These are phyloP conservation scores for Podospora anserina DNA, from an alignment of 495 filamentous ascomycete genomes.

Conservation along the genomic window DNA sequence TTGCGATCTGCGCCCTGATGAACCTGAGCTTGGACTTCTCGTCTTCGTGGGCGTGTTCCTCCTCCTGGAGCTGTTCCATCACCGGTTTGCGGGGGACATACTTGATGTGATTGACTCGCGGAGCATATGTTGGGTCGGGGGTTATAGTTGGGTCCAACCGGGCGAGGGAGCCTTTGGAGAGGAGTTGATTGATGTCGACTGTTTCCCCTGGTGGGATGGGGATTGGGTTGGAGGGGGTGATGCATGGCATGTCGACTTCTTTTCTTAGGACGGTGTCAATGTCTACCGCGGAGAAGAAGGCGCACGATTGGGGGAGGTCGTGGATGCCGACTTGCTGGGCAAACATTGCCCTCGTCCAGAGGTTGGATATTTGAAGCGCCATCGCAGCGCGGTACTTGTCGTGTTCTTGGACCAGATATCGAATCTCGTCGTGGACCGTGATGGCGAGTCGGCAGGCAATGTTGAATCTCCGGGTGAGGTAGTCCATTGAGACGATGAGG, in stretches of 20 bases:
- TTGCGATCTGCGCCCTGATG: slow-evolving; percentile 79
- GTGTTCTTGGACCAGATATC: slow-evolving; percentile 81
- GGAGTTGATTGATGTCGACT: slow-evolving; percentile 70
- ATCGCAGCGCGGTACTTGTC: slow-evolving; percentile 86
- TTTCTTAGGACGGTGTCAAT: slow-evolving; percentile 92
- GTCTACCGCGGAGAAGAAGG: slow-evolving; percentile 93
- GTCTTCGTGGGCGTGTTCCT: slow-evolving; percentile 24
- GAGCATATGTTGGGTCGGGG: slow-evolving; percentile 44
- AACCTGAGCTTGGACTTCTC: slow-evolving; percentile 54
- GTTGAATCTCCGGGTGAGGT: slow-evolving; percentile 82
- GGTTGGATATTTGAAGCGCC: slow-evolving; percentile 88
- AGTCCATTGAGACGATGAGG: slow-evolving; percentile 91
- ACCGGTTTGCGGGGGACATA: slow-evolving; percentile 75
- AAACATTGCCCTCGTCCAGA: slow-evolving; percentile 98
- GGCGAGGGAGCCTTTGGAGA: slow-evolving; percentile 62
- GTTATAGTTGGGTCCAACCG: slow-evolving; percentile 61
- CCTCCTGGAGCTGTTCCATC: slow-evolving; percentile 62
- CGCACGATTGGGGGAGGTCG: slow-evolving; percentile 88
- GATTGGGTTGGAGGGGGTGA: slow-evolving; percentile 79
- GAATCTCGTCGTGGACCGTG: slow-evolving; percentile 96
- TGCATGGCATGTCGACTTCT: slow-evolving; percentile 95
- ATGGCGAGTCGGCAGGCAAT: slow-evolving; percentile 80
- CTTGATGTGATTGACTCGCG: slow-evolving; percentile 48
- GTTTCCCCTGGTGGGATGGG: slow-evolving; percentile 83
- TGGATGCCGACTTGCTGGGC: slow-evolving; percentile 93